Conservation (phyloP, 306 rosid genomes). For the Begonia loranthoides region DNA sequence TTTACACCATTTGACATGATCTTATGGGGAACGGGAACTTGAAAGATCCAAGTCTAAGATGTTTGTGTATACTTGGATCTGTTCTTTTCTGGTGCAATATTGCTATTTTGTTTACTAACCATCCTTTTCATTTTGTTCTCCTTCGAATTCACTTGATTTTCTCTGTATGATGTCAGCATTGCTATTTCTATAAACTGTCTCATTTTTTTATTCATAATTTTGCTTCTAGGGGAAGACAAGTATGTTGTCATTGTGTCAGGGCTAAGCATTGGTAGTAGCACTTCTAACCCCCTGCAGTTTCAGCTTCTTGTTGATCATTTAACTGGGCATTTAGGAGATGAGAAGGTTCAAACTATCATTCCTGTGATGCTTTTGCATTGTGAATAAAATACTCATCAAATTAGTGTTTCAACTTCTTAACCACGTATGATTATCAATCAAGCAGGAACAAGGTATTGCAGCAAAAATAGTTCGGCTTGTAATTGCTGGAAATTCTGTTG, state of each 20-base stretch:
- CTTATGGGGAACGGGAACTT: background rate
- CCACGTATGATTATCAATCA: too few relatives aligned
- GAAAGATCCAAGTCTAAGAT: background rate
- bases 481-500: slow-evolving; percentile 81
- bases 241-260: slow-evolving; percentile 80
- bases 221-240: slow-evolving; percentile 68
- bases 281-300: slow-evolving; percentile 71
- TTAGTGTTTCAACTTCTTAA: too few relatives aligned
- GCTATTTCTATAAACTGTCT: background rate
- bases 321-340: slow-evolving; percentile 96
- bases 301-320: slow-evolving; percentile 94
- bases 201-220: slow-evolving; percentile 3
- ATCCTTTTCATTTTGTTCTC: background rate
- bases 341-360: slow-evolving; percentile 38
- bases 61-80: background rate
- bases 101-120: background rate
- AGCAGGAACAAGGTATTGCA: slow-evolving; percentile 69
- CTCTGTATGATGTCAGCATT: background rate
- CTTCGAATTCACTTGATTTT: background rate
- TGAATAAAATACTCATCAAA: too few relatives aligned
- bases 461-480: slow-evolving; percentile 74
- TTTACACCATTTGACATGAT: background rate
- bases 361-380: too few relatives aligned
- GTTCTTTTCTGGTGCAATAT: background rate
- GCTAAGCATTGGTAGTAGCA: slow-evolving; percentile 61